phyloP scores from a whole-genome alignment of 2,329 filamentous ascomycete genomes.

The Microdochium bolleyi region DNA sequence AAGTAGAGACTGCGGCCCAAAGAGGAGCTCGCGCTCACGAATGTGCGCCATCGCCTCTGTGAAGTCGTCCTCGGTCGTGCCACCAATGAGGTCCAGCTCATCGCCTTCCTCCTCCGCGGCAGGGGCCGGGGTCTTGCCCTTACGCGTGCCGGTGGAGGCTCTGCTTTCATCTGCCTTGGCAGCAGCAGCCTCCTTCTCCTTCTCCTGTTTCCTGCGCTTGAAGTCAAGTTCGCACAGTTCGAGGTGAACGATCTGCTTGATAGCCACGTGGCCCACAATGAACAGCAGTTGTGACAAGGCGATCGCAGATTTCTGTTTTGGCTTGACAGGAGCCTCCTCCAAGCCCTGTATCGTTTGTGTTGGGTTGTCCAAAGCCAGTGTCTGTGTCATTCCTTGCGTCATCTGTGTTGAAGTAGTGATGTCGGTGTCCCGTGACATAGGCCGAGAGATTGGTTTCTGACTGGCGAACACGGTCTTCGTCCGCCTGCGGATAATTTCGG shows the following conservation, averaged over 20 bases:
- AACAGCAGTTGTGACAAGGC: constrained; percentile 87
- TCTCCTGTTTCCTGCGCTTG: constrained; percentile 88
- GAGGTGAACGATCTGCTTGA: constrained; percentile 97
- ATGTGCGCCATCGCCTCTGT: constrained; percentile 81
- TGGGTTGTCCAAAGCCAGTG: constrained; percentile 16
- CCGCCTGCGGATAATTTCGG: constrained; percentile 81
- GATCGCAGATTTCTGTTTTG: constrained; percentile 61
- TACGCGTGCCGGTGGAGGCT: constrained; percentile 17
- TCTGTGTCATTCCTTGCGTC: constrained; percentile 19
- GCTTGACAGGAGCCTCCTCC: constrained; percentile 26
- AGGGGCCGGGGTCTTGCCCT: constrained; percentile 22
- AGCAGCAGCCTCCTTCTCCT: constrained; percentile 56
- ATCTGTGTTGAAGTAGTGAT: constrained; percentile 24
- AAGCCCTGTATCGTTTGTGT: constrained; percentile 20
- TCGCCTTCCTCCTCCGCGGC: constrained; percentile 61
- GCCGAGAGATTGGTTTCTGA: constrained; percentile 33
- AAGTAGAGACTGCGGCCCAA: constrained; percentile 73
- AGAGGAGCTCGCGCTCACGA: constrained; percentile 75
- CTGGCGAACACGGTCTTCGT: constrained; percentile 69
- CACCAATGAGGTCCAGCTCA: constrained; percentile 92
- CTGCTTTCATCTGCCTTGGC: constrained; percentile 29
- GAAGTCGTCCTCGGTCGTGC: constrained; percentile 91
- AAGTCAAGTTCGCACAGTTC: constrained; percentile 98
- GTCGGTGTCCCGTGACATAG: constrained; percentile 36
- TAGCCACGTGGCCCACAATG: constrained; percentile 90